Base-by-base conservation (phyloP, 2,329 filamentous ascomycete species). In the Ophidiomyces ophidiicola region DNA sequence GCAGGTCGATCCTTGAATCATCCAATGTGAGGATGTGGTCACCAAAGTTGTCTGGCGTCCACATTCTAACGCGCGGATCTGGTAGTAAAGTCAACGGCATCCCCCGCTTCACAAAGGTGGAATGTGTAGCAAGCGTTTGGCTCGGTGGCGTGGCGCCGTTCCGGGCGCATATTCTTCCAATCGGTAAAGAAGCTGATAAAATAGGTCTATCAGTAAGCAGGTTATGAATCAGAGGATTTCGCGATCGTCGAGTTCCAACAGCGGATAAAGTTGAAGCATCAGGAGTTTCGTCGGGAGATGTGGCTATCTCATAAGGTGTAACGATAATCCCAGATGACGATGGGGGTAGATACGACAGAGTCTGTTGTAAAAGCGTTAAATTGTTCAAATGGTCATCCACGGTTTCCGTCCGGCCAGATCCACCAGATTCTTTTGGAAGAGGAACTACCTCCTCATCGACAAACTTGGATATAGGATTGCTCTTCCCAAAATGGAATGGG, bases 121-220 rank as follows among this genome's bases (percentile, higher is more conserved):
- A 81, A 18, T 74, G 64, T 36, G 67, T 62, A 4, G 67, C 65
- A 0, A 65, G 51, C 8, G 54, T 53, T 37, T 54, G 53, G 12
- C 57, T 47, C 12, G 55, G 51, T n/a, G 59, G 51, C 11, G 55
- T 52, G 6, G 44, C 43, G 12, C 46, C 41, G 58, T 64, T 47
- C 18, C 52, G 50, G n/a, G 49, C 45, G 1, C 57, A 53, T 21
- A 85, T 71, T 34, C 82, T 72, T 28, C 78, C 74, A 5, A 78
- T 70, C 0, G 90, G 90, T 0, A 98, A 68, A 0, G 90, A 98
- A 1, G 90, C 90, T 1, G 90, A 96, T 48, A 86, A 81, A 10
- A 87, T 74, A 0, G 90, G 88, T 53, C 94, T 92, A 61, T 98
- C 90, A 1, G 90, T 98, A 6, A 98, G 71, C 1, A 98, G 74